phyloP scores from a whole-genome alignment of 441 rosid species.

The Euphorbia celastroides region DNA sequence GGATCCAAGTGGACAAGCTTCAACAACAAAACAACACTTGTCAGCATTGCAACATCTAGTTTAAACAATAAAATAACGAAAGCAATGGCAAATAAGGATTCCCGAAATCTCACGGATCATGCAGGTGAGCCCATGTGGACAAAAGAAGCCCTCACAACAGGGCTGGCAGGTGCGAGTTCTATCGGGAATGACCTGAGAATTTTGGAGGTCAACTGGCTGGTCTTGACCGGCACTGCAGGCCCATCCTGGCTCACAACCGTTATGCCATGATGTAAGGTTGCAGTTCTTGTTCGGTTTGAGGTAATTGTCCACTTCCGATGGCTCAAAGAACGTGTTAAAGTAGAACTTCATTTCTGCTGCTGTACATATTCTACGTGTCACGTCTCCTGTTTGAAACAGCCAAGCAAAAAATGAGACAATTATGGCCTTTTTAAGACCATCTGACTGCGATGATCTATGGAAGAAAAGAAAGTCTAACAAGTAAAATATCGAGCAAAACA shows the following conservation, averaged over 20 bases:
- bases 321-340: conserved; percentile 44
- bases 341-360: conserved; percentile 80
- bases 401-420: not conserved
- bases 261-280: conserved; percentile 75
- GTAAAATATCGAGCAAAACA: not conserved
- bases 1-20: conserved; percentile 74
- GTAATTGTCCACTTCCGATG: conserved; percentile 27
- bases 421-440: too few relatives aligned
- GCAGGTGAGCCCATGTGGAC: conserved; percentile 90
- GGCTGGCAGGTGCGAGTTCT: conserved; percentile 55
- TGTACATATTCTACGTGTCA: conserved; percentile 54
- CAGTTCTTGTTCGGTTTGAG: conserved; percentile 70
- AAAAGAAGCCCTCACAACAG: conserved; percentile 93
- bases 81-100: not conserved
- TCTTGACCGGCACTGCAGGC: conserved; percentile 52
- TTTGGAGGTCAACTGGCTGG: conserved; percentile 45
- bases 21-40: conserved; percentile 14
- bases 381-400: conserved; percentile 41
- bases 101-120: conserved; percentile 75
- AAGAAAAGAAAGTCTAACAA: not conserved
- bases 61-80: conserved; percentile 8
- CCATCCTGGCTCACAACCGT: conserved; percentile 99
- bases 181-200: conserved; percentile 51
- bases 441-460: not conserved
- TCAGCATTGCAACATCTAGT: not conserved